Base-by-base conservation (phyloP, 1,284 basidiomycete species). In the Cryptococcus sp. region DNA sequence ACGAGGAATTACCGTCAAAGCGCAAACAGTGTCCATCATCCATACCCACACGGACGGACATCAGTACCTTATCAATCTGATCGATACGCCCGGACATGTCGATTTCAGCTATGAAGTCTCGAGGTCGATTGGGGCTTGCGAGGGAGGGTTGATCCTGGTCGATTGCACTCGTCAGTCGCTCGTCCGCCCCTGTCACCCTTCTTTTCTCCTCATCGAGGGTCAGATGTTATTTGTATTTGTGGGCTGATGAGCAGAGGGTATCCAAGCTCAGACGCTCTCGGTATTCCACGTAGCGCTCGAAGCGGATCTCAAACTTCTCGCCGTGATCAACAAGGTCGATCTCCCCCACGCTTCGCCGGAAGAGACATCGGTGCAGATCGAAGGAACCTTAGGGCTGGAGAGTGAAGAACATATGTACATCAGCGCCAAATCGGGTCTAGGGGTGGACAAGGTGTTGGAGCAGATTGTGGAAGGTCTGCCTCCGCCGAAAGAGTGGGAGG, bases 21-120 rank as follows among this genome's bases (percentile, higher is more conserved):
- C 89, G 4, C 88, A 93, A 73, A 93, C 88, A 2, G 90, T 88
- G 6, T 92, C 87, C 81, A 94, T 97, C 86, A 76, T 93, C 51
- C 77, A 87, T 66, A 58, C 63, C 40, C 78, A 87, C 66, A 62
- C 75, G 11, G 69, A 79, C 41, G 80, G 79, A 5, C 74, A 77
- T 32, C 75, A 75, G 19, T 85, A 87, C 64, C 78, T 99, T 43
- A 80, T 99, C 57, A 98, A 98, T 72, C 77, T 98, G 31, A 94
- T 99, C 62, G 94, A 99, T 69, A 98, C 95, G 0, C 94, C 94
- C 39, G 92, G 92, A 3, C 92, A 97, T 72, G 92, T 95, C 42
- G 92, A 97, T 75, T 97, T 97, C 72, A 82, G 87, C 51, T 94
- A 93, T 82, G 95, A 98, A 73, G 91, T 98, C 10, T 86, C 89